Conservation (phyloP, 2,329 filamentous ascomycete species). For the Diaporthe nobilis region DNA sequence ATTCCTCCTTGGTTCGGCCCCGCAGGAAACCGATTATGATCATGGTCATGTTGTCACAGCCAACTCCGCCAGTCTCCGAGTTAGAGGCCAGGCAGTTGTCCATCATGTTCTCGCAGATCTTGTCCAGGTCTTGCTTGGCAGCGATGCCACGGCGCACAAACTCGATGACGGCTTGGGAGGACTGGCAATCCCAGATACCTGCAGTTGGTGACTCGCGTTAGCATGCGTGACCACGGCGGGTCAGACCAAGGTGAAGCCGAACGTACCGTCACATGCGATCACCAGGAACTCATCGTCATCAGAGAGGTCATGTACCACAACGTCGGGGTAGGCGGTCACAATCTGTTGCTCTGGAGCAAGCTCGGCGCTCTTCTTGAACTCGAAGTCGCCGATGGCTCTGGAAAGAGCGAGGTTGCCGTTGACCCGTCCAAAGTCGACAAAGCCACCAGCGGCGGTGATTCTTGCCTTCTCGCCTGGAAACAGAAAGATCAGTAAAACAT, state of each 20-base stretch:
- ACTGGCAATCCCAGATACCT: constrained; percentile 99
- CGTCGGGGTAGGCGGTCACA: constrained; percentile 96
- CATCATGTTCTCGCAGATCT: constrained; percentile 99
- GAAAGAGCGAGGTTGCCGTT: constrained; percentile 98
- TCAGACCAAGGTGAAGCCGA: neutral
- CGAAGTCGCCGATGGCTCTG: constrained; percentile 97
- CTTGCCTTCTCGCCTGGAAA: constrained; percentile 90
- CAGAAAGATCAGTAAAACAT: constrained; percentile 42
- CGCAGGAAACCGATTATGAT: constrained; percentile 88
- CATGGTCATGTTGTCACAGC: constrained; percentile 99
- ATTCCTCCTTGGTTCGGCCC: constrained; percentile 95
- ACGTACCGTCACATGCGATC: constrained; percentile 89
- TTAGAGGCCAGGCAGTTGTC: constrained; percentile 98
- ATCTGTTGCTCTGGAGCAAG: constrained; percentile 98
- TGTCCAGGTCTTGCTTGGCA: constrained; percentile 92
- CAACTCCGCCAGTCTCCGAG: constrained; percentile 97
- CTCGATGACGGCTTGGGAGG: constrained; percentile 96
- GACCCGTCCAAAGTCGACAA: constrained; percentile 98
- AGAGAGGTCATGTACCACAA: constrained; percentile 89
- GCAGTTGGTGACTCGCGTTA: constrained; percentile 30
- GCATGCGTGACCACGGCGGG: neutral
- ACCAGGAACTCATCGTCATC: constrained; percentile 97
- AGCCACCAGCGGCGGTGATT: constrained; percentile 95
- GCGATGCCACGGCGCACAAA: constrained; percentile 97
- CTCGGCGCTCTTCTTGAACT: constrained; percentile 99